A percentile compares a stretch with the other conserved stretches of the same genome.
Conservation (phyloP, 2,329 filamentous ascomycete species). For the Colletotrichum spinosum region DNA sequence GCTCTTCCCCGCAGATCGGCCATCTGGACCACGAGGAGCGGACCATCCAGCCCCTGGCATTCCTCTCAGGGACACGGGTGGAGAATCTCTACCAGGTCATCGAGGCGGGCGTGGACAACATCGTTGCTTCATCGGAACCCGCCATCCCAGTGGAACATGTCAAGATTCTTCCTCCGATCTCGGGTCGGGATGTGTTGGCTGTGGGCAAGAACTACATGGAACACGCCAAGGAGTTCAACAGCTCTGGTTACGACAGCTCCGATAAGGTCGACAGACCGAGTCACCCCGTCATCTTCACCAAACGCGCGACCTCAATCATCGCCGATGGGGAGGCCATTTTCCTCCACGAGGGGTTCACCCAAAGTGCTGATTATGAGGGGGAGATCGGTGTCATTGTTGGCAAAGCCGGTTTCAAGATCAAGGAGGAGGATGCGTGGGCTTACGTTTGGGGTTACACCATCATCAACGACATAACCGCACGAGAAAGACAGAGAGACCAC, state of each 20-base stretch:
- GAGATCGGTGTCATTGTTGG: conserved; percentile 69
- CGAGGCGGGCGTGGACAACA: conserved; percentile 53
- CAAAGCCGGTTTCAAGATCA: conserved; percentile 57
- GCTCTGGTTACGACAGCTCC: conserved; percentile 64
- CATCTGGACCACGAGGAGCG: conserved; percentile 13
- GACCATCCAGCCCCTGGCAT: conserved; percentile 55
- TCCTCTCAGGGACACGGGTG: conserved; percentile 58
- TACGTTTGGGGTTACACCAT: conserved; percentile 69
- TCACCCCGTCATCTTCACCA: conserved; percentile 68
- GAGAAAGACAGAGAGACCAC: conserved; percentile 64
- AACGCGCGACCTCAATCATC: conserved; percentile 64
- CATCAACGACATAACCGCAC: conserved; percentile 64
- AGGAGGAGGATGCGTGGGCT: conserved; percentile 57
- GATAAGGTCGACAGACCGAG: conserved; percentile 65
- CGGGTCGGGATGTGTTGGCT: conserved; percentile 62
- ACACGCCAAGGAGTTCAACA: conserved; percentile 69
- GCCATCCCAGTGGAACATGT: conserved; percentile 49
- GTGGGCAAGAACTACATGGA: conserved; percentile 69
- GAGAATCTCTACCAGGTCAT: conserved; percentile 64
- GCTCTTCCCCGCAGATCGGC: conserved; percentile 11
- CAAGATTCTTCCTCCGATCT: conserved; percentile 59
- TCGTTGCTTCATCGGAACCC: conserved; percentile 47
- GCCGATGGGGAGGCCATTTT: conserved; percentile 59
- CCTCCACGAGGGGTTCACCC: conserved; percentile 59
- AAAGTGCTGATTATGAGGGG: conserved; percentile 66